A percentile compares a stretch with the other conserved stretches of the same genome.
Evolutionary conservation across 2,329 filamentous ascomycete genomes (phyloP).

Genomic region (Ophidiomyces ophidiicola): DNA sequence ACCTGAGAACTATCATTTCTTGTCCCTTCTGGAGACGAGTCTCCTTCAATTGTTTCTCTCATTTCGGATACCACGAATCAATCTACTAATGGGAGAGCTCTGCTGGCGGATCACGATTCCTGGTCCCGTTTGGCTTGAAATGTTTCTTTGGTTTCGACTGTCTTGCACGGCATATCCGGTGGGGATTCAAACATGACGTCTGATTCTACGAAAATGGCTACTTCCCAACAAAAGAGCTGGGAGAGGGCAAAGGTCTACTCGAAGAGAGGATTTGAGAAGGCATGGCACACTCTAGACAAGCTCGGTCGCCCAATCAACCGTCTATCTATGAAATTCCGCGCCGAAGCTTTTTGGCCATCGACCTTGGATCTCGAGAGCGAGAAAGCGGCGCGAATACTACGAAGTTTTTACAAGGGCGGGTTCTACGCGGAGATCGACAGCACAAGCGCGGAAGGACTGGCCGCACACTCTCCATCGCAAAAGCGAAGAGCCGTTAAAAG

Average conservation of each 20-base stretch:
- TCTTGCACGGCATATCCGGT: no score
- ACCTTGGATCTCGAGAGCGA: constrained; percentile 80
- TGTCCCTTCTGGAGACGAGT: no score
- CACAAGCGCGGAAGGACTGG: constrained; percentile 24
- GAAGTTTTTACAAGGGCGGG: constrained; percentile 77
- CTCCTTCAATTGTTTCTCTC: no score
- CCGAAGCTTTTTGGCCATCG: constrained; percentile 74
- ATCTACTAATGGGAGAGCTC: neutral
- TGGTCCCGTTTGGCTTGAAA: constrained; percentile 4
- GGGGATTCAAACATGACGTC: no score
- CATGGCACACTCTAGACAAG: constrained; percentile 56
- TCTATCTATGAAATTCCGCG: constrained; percentile 67
- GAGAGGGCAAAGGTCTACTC: constrained; percentile 40
- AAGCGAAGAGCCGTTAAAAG: constrained; percentile 61
- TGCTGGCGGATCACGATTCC: neutral
- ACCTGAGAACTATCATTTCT: no score
- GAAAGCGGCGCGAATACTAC: constrained; percentile 77
- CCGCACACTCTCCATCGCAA: constrained; percentile 43
- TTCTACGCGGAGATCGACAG: constrained; percentile 52
- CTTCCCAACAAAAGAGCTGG: constrained; percentile 36
- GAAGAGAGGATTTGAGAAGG: constrained; percentile 62
- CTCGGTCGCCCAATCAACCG: constrained; percentile 66
- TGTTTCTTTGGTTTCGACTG: constrained; percentile 1
- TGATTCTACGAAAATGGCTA: no score
- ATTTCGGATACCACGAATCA: constrained; percentile 4